These are phyloP conservation scores for Phytopythium boreale DNA, from an alignment of 352 stramenopile species.

Conservation along the genomic window DNA sequence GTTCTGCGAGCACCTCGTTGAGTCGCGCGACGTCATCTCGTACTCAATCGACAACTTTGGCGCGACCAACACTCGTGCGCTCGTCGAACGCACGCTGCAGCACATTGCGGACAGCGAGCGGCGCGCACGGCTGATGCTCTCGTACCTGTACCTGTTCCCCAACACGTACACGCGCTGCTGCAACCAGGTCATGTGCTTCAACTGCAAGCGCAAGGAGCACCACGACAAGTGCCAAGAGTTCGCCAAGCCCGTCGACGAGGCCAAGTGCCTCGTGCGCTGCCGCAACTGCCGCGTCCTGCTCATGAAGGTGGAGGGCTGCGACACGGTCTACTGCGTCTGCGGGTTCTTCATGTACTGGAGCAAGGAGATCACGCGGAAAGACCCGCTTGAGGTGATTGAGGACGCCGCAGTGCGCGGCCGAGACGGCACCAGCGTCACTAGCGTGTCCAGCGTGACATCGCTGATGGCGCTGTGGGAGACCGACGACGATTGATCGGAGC, in stretches of 20 bases:
- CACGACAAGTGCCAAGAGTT: slow-evolving; percentile 23
- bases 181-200: slow-evolving; percentile 40
- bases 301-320: slow-evolving; percentile 51
- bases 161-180: slow-evolving; percentile 37
- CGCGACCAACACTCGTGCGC: slow-evolving; percentile 2
- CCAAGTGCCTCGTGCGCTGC: slow-evolving; percentile 34
- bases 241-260: slow-evolving; percentile 18
- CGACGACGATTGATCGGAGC: neutral
- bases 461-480: neutral
- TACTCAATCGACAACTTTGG: slow-evolving; percentile 18
- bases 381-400: neutral
- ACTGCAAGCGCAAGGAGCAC: slow-evolving; percentile 38
- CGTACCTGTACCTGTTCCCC: slow-evolving; percentile 27
- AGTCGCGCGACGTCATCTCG: slow-evolving; percentile 8
- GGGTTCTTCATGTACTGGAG: slow-evolving; percentile 40
- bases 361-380: slow-evolving; percentile 11
- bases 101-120: slow-evolving; percentile 38
- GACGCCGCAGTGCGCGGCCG: neutral
- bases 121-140: slow-evolving; percentile 33
- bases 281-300: slow-evolving; percentile 37
- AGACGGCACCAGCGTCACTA: neutral
- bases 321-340: slow-evolving; percentile 45
- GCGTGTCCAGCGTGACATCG: neutral
- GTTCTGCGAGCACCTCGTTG: slow-evolving; percentile 21
- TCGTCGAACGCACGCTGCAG: slow-evolving; percentile 14